phyloP scores from a whole-genome alignment of 2,329 filamentous ascomycete species.

The Amylocarpus encephaloides region DNA sequence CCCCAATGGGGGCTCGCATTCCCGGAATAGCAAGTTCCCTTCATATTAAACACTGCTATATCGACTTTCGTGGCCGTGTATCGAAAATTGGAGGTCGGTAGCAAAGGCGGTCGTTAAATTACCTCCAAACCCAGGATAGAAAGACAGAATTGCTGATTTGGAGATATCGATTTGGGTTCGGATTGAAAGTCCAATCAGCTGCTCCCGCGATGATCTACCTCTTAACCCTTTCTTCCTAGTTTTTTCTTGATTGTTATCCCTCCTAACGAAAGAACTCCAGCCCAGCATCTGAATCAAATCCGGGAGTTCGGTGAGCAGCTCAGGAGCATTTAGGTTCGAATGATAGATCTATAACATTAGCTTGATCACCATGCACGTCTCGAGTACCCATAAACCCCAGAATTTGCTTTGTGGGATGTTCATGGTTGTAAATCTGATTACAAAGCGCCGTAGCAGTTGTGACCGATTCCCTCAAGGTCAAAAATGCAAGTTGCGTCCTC shows the following conservation, averaged over 20 bases:
- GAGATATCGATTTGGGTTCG: neutral
- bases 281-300: too few species aligned
- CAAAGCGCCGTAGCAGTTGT: slow-evolving; percentile 37
- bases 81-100: too few species aligned
- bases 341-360: neutral
- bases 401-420: slow-evolving; percentile 30
- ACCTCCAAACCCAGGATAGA: too few species aligned
- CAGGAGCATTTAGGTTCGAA: neutral
- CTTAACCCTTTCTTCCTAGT: neutral
- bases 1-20: too few species aligned
- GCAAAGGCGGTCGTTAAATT: too few species aligned
- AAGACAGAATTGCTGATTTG: too few species aligned
- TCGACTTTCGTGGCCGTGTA: too few species aligned
- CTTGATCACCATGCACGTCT: neutral
- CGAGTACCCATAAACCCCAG: neutral
- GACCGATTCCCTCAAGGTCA: slow-evolving; percentile 57
- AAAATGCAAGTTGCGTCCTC: slow-evolving; percentile 52
- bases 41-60: too few species aligned
- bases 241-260: neutral
- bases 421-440: slow-evolving; percentile 34
- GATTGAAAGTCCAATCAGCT: too few species aligned
- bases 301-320: too few species aligned
- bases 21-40: too few species aligned
- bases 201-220: too few species aligned
- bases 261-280: neutral